phyloP scores from a whole-genome alignment of 2,329 filamentous ascomycete species.

The Cadophora gregata region DNA sequence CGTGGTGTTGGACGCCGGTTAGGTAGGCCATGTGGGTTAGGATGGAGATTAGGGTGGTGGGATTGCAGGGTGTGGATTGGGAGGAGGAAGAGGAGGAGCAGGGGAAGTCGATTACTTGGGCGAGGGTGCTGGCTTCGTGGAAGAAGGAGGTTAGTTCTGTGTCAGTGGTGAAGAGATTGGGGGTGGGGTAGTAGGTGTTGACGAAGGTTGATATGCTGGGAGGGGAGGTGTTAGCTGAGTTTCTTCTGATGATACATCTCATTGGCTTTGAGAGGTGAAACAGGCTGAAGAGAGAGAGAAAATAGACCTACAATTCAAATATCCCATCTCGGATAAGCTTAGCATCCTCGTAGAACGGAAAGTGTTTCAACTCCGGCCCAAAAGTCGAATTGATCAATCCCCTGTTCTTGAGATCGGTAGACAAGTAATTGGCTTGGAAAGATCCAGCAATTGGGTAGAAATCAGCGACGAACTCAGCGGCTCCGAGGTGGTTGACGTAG shows the following conservation, averaged over 20 bases:
- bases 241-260: background rate
- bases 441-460: conserved; percentile 37
- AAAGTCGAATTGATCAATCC: conserved; percentile 48
- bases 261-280: background rate
- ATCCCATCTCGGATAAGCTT: conserved; percentile 47
- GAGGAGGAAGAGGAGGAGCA: conserved; percentile 48
- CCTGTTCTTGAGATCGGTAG: conserved; percentile 46
- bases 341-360: conserved; percentile 54
- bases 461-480: conserved; percentile 20
- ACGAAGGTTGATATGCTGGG: conserved; percentile 47
- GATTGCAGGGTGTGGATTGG: conserved; percentile 47
- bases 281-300: background rate
- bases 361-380: conserved; percentile 48
- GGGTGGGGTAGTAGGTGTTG: conserved; percentile 51
- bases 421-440: conserved; percentile 50
- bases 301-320: conserved; percentile 42
- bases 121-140: conserved; percentile 47
- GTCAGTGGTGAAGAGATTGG: conserved; percentile 46
- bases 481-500: conserved; percentile 23
- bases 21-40: conserved; percentile 51
- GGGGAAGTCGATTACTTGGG: conserved; percentile 51
- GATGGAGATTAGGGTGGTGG: conserved; percentile 49
- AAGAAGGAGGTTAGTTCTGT: conserved; percentile 53
- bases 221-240: background rate
- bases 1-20: conserved; percentile 48